A percentile compares a stretch with the other conserved stretches of the same genome.
These are phyloP conservation scores for Voacanga thouarsii DNA, from an alignment of 257 asterid species.

Conservation along the genomic window DNA sequence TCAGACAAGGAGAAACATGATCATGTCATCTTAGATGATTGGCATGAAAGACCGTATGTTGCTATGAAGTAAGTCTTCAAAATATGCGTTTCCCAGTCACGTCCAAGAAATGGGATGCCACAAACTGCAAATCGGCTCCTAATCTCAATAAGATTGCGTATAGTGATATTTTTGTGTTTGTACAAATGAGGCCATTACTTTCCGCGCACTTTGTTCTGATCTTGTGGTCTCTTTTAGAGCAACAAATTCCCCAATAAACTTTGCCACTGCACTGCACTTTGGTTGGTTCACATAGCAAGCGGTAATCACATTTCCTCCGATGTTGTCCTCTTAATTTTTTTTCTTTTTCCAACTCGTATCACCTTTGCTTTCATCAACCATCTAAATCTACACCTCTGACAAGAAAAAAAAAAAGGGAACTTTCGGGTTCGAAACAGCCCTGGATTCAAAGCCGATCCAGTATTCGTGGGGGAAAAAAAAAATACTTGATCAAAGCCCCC, in stretches of 20 bases:
- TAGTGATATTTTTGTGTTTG: conserved; percentile 6
- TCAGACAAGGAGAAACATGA: background rate
- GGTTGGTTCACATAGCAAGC: conserved; percentile 11
- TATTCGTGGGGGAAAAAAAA: background rate
- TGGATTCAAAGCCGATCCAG: background rate
- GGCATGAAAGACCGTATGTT: background rate
- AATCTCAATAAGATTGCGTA: background rate
- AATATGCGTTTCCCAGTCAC: conserved; percentile 2
- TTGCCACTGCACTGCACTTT: conserved; percentile 13
- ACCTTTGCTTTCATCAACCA: background rate
- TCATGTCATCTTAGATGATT: background rate
- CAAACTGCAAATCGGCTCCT: background rate
- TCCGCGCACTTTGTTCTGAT: conserved; percentile 9
- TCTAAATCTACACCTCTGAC: too few species aligned
- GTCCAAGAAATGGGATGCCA: conserved; percentile 1
- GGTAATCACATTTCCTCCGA: background rate
- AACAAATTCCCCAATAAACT: conserved; percentile 2
- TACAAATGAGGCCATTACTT: conserved; percentile 1
- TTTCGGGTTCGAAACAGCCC: background rate
- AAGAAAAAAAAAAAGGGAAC: background rate
- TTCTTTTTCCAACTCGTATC: background rate
- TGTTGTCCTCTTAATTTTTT: background rate
- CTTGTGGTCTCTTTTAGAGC: conserved; percentile 15
- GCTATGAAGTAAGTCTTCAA: background rate
- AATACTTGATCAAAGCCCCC: background rate